Evolutionary conservation across 768 basidiomycete genomes (phyloP), one percentile per base, ranked within the genome.

Genomic region (Lactarius vividus): DNA sequence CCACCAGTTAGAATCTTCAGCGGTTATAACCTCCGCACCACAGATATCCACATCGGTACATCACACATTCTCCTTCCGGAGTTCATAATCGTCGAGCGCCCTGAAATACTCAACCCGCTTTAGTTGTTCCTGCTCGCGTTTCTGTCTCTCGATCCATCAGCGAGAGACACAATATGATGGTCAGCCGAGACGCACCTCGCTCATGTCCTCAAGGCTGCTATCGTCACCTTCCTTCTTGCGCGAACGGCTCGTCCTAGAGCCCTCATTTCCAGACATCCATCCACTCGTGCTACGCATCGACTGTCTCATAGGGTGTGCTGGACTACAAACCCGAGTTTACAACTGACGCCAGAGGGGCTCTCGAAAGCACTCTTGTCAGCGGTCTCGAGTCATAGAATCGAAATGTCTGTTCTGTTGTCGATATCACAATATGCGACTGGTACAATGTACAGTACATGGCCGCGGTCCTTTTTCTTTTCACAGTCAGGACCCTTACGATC

Each of bases 51-150:
- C 33, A 46, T 26, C 20, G 61, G 23, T 46, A 56, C 59, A 65
- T 70, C 54, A 70, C 20, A 70, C 70, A 13, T 66, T 62, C 64
- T 70, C 70, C 59, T 69, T 66, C 16, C 46, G 64, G 3, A 69
- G 58, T 23, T 63, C 23, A 52, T 70, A 70, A 28, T 57, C 62
- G 4, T 70, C 70, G 13, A 69, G 68, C 31, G 66, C 39, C 70
- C 59, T 70, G 64, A 70, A 70, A 59, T 69, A 70, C 29, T 69
- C 64, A n/a, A 66, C 39, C 16, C 68, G 64, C 49, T 61, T 60
- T 59, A n/a, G 18, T 8, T 59, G 64, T 16, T 69, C 70, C 28
- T 62, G 55, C 42, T 70, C 37, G 7, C 70, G 70, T 23, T 31
- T 39, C 70, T 70, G 40, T 16, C 40, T 20, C 13, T 26, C 52